Evolutionary conservation across 2,329 filamentous ascomycete species (phyloP).

Genomic region (Cercospora berteroae): DNA sequence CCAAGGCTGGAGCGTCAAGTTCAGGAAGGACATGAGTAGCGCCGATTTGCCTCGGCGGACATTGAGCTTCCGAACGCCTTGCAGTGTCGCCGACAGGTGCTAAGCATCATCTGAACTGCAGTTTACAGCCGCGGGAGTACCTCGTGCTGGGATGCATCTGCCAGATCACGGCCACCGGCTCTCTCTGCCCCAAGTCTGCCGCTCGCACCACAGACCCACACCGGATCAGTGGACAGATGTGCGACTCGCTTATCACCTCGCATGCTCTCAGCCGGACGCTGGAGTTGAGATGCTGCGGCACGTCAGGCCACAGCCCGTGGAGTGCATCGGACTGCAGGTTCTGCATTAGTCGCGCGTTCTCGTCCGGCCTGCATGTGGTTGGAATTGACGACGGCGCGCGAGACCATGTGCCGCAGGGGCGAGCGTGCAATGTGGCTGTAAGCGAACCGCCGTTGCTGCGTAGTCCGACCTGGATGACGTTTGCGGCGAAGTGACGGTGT

Average conservation of each 20-base stretch:
- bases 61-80: neutral
- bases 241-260: neutral
- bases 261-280: neutral
- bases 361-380: neutral
- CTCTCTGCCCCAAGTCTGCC: neutral
- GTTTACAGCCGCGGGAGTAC: neutral
- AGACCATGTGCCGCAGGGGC: neutral
- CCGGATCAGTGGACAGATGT: neutral
- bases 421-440: neutral
- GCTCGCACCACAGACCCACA: neutral
- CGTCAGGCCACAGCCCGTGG: neutral
- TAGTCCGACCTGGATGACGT: neutral
- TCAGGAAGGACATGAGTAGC: neutral
- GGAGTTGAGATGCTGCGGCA: neutral
- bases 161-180: neutral
- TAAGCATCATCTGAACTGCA: constrained; percentile 6
- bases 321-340: neutral
- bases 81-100: neutral
- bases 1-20: neutral
- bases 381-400: neutral
- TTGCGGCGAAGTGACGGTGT: neutral
- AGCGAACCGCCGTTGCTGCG: neutral
- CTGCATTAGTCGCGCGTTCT: neutral
- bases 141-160: neutral
- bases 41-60: neutral